Base-by-base conservation (phyloP, 1,284 basidiomycete genomes). In the Cryptococcus maquisensis region DNA sequence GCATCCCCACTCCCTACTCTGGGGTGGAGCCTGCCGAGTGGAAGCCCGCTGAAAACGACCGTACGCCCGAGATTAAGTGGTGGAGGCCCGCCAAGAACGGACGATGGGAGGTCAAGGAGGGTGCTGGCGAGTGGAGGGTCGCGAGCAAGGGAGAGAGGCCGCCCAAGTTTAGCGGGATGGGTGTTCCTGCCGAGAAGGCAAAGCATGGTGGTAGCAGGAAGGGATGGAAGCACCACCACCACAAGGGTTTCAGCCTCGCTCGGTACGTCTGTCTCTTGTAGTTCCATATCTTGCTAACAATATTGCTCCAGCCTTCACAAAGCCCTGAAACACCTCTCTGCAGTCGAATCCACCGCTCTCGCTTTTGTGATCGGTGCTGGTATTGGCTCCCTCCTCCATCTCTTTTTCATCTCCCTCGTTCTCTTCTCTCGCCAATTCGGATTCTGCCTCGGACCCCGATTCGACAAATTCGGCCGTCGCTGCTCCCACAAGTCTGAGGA, bases 281-380 rank as follows among this genome's bases (percentile, higher is more conserved):
- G n/a, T 32, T 32, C 1, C 7, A 32, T 32, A 1, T 10, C 28
- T 32, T 1, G 28, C 28, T 32, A 10, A 32, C 28, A 32, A 32
- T 32, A 32, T 10, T 32, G 15, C 20, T 35, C 24, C 43, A 65
- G 67, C 45, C 56, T 68, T 35, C 57, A 63, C 40, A 46, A 55
- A 36, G 66, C 65, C 13, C 47, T 66, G 15, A 44, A 47, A 20
- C 50, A 56, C 23, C 63, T 69, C 16, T 43, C 45, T 10, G 54
- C 60, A 1, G 28, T 51, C 41, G 67, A 69, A 56, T 49, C 60
- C 5, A 57, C 61, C 52, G 52, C 49, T 8, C 9, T 69, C 16
- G 63, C 63, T 2, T 64, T 66, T 44, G 61, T 69, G 35, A 47
- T 68, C 13, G 67, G 67, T 15, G 63, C 63, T 3, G 66, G 66